Percentiles rank a stretch among this genome's conserved stretches.
Evolutionary conservation across 169 alveolate genomes (phyloP).

Genomic region (Babesia bovis): DNA sequence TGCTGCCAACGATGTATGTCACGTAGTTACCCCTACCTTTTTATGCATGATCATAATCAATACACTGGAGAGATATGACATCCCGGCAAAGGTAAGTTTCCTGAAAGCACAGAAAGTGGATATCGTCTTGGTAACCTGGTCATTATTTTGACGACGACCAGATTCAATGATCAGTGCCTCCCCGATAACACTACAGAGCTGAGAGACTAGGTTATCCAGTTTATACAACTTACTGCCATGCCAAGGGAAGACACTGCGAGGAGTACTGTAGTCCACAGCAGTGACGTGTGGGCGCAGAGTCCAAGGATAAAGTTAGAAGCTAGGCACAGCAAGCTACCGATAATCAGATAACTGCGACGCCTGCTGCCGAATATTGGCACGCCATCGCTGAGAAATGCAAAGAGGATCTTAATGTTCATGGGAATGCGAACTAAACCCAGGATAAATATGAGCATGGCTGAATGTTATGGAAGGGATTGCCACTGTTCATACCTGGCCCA

Average conservation of each 20-base stretch:
- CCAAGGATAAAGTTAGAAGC: conserved; percentile 60
- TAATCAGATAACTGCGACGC: conserved; percentile 80
- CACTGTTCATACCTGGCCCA: conserved; percentile 69
- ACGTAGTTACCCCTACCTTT: conserved; percentile 16
- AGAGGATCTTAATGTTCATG: conserved; percentile 81
- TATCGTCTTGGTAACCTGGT: conserved; percentile 71
- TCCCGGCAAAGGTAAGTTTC: conserved; percentile 78
- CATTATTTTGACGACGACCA: conserved; percentile 69
- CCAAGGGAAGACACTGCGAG: conserved; percentile 74
- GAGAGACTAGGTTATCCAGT: background rate
- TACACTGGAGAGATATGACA: conserved; percentile 80
- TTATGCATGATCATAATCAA: conserved; percentile 62
- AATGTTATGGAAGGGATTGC: conserved; percentile 13
- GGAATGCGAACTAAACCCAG: conserved; percentile 82
- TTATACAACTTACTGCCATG: conserved; percentile 61
- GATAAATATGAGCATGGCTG: conserved; percentile 77
- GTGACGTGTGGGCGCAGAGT: conserved; percentile 50
- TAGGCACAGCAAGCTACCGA: conserved; percentile 78
- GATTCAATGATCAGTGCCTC: conserved; percentile 88
- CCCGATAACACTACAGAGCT: conserved; percentile 84
- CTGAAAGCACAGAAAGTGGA: conserved; percentile 81
- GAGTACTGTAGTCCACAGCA: conserved; percentile 65
- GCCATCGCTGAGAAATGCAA: conserved; percentile 83
- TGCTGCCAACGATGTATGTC: conserved; percentile 29
- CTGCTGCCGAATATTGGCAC: conserved; percentile 83